These are phyloP conservation scores for Colletotrichum tropicale DNA, from an alignment of 2,329 filamentous ascomycete species.

Conservation along the genomic window DNA sequence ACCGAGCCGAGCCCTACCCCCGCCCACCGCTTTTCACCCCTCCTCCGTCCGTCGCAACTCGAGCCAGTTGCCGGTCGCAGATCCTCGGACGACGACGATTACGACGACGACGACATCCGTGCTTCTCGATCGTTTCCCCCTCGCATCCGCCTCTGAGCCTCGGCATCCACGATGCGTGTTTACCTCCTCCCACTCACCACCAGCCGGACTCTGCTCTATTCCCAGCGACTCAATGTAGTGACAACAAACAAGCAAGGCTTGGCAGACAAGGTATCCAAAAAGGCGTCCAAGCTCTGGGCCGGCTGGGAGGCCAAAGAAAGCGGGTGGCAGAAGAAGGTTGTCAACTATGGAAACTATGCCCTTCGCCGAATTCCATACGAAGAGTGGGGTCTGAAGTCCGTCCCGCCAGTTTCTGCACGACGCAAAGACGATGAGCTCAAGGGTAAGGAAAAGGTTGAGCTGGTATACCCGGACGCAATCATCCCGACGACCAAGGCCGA, in stretches of 20 bases:
- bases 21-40: neutral
- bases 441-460: constrained; percentile 69
- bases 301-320: constrained; percentile 83
- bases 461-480: constrained; percentile 77
- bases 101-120: neutral
- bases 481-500: constrained; percentile 69
- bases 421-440: constrained; percentile 67
- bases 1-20: neutral
- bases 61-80: neutral
- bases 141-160: neutral
- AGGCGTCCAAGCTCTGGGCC: constrained; percentile 80
- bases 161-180: constrained; percentile 72
- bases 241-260: constrained; percentile 57
- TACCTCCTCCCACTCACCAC: constrained; percentile 94
- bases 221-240: constrained; percentile 72
- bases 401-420: constrained; percentile 78
- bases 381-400: constrained; percentile 97
- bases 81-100: neutral
- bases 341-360: constrained; percentile 83
- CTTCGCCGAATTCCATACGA: constrained; percentile 91
- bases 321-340: constrained; percentile 89
- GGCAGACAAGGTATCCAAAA: constrained; percentile 72
- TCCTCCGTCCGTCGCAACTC: neutral
- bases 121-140: neutral
- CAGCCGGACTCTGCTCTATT: constrained; percentile 89